A percentile compares a stretch with the other conserved stretches of the same genome.
Conservation (phyloP, 305 asterid genomes). For the Petunia hybrid region DNA sequence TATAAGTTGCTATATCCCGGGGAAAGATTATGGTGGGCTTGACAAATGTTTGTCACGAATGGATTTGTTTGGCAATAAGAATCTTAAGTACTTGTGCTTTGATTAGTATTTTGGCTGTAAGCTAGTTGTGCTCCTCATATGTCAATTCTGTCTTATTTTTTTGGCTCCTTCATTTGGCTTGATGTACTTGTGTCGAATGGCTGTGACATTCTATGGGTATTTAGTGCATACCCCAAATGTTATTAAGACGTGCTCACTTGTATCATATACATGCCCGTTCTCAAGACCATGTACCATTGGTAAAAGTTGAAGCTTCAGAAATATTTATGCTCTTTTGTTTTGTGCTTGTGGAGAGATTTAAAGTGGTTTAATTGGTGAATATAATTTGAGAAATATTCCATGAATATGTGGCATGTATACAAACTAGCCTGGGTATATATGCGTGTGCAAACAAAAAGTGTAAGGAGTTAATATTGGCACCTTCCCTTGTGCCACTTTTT, state of each 20-base stretch:
- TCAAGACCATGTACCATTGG: neutral
- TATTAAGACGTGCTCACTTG: conserved; percentile 10
- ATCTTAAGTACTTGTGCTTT: neutral
- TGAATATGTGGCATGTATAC: neutral
- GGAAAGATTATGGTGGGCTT: neutral
- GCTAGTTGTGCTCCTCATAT: neutral
- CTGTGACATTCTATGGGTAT: conserved; percentile 14
- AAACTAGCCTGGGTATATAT: neutral
- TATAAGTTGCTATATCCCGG: neutral
- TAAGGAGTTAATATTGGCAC: neutral
- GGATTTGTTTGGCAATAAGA: neutral
- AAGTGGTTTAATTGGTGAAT: neutral
- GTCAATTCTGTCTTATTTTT: neutral
- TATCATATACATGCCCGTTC: neutral
- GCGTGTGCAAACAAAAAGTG: neutral
- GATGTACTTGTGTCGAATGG: conserved; percentile 9
- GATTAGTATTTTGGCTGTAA: neutral
- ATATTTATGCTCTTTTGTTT: neutral
- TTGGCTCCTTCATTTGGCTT: conserved; percentile 11
- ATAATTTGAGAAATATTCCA: conserved; percentile 16
- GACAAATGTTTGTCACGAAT: neutral
- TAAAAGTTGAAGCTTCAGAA: neutral
- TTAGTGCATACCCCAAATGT: neutral
- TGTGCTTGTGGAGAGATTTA: conserved; percentile 9
- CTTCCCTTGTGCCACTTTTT: conserved; percentile 25